phyloP scores from a whole-genome alignment of 805 yeast species.

The Candida ponderosae region DNA sequence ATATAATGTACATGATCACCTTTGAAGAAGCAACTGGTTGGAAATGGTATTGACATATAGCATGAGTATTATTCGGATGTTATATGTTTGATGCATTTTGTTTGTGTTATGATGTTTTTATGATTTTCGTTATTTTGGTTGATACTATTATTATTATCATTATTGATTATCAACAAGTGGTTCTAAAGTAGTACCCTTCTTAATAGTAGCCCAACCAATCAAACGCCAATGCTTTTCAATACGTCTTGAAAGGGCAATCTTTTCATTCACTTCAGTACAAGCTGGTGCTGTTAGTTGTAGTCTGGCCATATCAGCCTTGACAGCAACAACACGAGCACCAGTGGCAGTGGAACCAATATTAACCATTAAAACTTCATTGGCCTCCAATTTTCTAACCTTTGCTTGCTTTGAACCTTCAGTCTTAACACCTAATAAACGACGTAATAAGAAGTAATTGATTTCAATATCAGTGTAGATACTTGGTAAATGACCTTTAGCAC shows the following conservation, averaged over 20 bases:
- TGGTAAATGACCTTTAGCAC: slow-evolving; percentile 94
- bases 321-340: slow-evolving; percentile 98
- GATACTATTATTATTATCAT: too few relatives aligned
- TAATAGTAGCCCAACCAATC: slow-evolving; percentile 99
- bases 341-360: slow-evolving; percentile 99
- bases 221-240: slow-evolving; percentile 99
- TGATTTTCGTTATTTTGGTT: too few relatives aligned
- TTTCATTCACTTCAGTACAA: slow-evolving; percentile 96
- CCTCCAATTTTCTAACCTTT: slow-evolving; percentile 89
- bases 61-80: too few relatives aligned
- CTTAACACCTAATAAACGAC: slow-evolving; percentile 97
- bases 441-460: slow-evolving; percentile 90
- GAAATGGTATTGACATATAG: too few relatives aligned
- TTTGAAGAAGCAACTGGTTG: too few relatives aligned
- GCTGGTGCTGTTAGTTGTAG: slow-evolving; percentile 95
- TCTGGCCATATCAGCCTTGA: slow-evolving; percentile 99
- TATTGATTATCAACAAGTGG: slow-evolving; percentile 37
- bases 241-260: slow-evolving; percentile 97
- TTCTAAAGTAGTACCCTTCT: slow-evolving; percentile 85
- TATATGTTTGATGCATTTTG: too few relatives aligned
- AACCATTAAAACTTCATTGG: slow-evolving; percentile 96
- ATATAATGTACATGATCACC: too few relatives aligned
- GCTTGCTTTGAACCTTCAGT: slow-evolving; percentile 97
- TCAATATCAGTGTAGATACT: slow-evolving; percentile 95
- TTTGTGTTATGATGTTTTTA: too few relatives aligned